Percentiles rank a stretch among this genome's conserved stretches.
Conservation (phyloP, 179 eudicot genomes). For the Kewa caespitosa region DNA sequence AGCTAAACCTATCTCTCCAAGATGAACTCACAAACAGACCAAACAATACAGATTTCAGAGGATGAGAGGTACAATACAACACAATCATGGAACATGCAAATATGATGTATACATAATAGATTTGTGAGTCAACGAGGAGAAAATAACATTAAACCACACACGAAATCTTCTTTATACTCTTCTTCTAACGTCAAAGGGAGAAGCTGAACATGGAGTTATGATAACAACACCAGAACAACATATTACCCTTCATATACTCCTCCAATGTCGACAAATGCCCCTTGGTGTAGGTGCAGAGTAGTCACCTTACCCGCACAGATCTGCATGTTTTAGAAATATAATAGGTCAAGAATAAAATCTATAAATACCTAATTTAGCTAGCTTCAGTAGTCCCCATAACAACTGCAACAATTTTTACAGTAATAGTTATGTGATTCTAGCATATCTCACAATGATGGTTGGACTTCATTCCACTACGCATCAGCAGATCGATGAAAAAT, state of each 20-base stretch:
- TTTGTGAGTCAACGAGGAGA: neutral
- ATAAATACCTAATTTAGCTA: neutral
- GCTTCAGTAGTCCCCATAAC: too few relatives aligned
- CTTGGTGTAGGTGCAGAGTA: conserved; percentile 89
- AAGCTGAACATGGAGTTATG: neutral
- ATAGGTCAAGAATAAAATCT: conserved; percentile 1
- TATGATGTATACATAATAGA: neutral
- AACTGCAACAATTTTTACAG: too few relatives aligned
- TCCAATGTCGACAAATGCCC: conserved; percentile 97
- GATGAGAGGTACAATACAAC: neutral
- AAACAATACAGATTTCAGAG: neutral
- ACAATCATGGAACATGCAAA: neutral
- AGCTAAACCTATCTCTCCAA: neutral
- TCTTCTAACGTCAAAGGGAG: neutral
- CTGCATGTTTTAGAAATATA: conserved; percentile 39
- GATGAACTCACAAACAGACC: neutral
- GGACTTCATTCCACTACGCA: neutral
- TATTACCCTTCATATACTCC: conserved; percentile 94
- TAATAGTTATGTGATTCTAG: too few relatives aligned
- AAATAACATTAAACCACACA: neutral
- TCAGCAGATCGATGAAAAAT: neutral
- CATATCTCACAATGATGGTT: too few relatives aligned
- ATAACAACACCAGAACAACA: conserved; percentile 10
- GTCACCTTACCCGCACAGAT: conserved; percentile 89
- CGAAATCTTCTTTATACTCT: neutral